Evolutionary conservation across 345 rosid species (phyloP).

Genomic region (Citrus unshiu): DNA sequence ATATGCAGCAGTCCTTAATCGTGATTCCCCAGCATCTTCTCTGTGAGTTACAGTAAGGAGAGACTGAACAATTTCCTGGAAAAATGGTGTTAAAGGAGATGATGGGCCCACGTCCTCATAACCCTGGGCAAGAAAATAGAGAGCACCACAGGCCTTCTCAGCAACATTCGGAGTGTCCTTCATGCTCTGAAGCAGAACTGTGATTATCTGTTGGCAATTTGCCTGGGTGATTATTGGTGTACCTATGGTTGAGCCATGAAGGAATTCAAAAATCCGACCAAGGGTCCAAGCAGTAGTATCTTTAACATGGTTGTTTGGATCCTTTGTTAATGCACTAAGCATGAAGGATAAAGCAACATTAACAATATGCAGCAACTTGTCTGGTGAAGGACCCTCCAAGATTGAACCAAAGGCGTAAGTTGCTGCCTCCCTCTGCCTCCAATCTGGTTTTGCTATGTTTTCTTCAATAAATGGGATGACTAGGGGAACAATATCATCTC

Average conservation of each 20-base stretch:
- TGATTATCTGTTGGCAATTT: conserved; percentile 40
- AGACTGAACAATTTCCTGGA: conserved; percentile 70
- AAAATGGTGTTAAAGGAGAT: conserved; percentile 64
- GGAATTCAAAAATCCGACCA: conserved; percentile 43
- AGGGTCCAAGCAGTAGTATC: conserved; percentile 49
- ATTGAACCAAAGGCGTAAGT: conserved; percentile 34
- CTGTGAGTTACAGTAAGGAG: conserved; percentile 69
- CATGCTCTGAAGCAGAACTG: conserved; percentile 43
- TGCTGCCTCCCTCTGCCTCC: conserved; percentile 36
- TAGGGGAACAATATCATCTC: conserved; percentile 30
- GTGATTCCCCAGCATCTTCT: conserved; percentile 45
- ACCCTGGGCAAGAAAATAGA: conserved; percentile 44
- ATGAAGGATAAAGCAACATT: conserved; percentile 26
- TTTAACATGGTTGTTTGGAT: conserved; percentile 41
- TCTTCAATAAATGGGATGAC: conserved; percentile 37
- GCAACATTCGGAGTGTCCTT: conserved; percentile 39
- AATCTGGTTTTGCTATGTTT: conserved; percentile 30
- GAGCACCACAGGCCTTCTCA: conserved; percentile 47
- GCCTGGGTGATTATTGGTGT: conserved; percentile 33
- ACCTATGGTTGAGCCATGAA: conserved; percentile 38
- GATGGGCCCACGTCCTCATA: conserved; percentile 34
- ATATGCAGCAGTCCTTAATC: conserved; percentile 40
- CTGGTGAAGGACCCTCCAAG: conserved; percentile 33
- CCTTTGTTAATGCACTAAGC: conserved; percentile 39
- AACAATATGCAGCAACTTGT: conserved; percentile 23